phyloP scores from a whole-genome alignment of 345 rosid genomes.

The Toxicodendron radicans region DNA sequence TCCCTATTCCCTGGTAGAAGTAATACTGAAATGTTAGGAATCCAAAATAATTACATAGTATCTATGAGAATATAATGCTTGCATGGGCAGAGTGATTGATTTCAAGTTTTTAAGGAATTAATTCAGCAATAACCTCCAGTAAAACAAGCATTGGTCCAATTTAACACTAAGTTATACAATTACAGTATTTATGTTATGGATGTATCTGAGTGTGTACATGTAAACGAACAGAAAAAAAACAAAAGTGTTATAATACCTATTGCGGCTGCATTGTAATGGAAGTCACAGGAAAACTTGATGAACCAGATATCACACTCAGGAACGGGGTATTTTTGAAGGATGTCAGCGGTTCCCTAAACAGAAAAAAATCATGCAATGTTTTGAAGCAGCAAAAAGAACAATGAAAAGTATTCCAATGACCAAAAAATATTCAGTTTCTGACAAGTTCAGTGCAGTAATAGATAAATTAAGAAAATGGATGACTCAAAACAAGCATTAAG shows the following conservation, averaged over 20 bases:
- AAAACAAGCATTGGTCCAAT: neutral
- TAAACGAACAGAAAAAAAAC: neutral
- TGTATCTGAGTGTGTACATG: neutral
- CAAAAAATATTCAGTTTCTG: neutral
- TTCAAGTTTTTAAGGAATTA: neutral
- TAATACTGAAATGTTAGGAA: neutral
- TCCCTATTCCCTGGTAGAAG: slow-evolving; percentile 78
- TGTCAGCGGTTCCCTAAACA: slow-evolving; percentile 77
- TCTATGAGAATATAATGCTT: neutral
- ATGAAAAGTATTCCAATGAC: neutral
- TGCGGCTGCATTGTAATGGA: slow-evolving; percentile 68
- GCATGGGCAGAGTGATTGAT: neutral
- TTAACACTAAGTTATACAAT: neutral
- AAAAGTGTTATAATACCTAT: slow-evolving; percentile 53
- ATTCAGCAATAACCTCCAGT: neutral
- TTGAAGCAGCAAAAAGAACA: neutral
- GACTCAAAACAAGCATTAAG: neutral
- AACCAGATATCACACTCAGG: slow-evolving; percentile 97
- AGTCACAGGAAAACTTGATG: slow-evolving; percentile 92
- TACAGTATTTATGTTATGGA: neutral
- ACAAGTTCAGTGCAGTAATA: neutral
- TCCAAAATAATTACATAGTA: neutral
- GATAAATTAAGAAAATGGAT: neutral
- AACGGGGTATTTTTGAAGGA: slow-evolving; percentile 86
- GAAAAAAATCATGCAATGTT: neutral